Conservation (phyloP, 768 basidiomycete genomes). For the Epithele typhae region DNA sequence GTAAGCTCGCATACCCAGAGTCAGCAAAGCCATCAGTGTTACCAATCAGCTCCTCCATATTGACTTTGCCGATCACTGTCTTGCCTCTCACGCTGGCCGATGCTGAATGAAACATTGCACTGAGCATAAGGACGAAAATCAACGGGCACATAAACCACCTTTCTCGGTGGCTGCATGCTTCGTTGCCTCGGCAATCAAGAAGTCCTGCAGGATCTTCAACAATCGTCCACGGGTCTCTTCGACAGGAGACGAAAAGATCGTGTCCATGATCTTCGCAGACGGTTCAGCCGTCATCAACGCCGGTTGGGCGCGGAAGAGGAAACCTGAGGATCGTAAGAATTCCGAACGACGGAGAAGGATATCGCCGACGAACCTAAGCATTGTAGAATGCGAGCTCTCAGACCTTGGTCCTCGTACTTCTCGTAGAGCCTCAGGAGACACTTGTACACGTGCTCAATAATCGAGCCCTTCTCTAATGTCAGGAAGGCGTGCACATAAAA, state of each 20-base stretch:
- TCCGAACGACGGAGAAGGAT: not conserved
- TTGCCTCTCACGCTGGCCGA: constrained; percentile 36
- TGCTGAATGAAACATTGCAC: not conserved
- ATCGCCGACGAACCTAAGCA: constrained; percentile 63
- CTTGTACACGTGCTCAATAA: constrained; percentile 81
- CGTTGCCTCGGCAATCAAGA: constrained; percentile 75
- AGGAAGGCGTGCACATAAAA: not conserved
- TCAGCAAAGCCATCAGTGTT: constrained; percentile 96
- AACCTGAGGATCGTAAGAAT: constrained; percentile 41
- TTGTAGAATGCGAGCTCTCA: constrained; percentile 73
- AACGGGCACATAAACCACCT: constrained; percentile 37
- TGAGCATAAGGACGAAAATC: too few relatives aligned
- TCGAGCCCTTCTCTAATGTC: constrained; percentile 43
- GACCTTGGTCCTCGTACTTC: constrained; percentile 50
- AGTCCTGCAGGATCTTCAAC: constrained; percentile 88
- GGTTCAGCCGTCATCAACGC: constrained; percentile 80
- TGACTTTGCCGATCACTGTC: constrained; percentile 47
- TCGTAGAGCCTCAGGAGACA: constrained; percentile 69
- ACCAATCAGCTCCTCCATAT: constrained; percentile 93
- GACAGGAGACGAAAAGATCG: constrained; percentile 72
- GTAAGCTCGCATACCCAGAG: constrained; percentile 65
- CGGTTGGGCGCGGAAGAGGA: constrained; percentile 89
- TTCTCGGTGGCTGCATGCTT: constrained; percentile 75
- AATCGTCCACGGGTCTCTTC: constrained; percentile 70
- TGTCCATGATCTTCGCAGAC: constrained; percentile 85